Conservation (phyloP, 257 asterid genomes). For the Penstemon eatonii region DNA sequence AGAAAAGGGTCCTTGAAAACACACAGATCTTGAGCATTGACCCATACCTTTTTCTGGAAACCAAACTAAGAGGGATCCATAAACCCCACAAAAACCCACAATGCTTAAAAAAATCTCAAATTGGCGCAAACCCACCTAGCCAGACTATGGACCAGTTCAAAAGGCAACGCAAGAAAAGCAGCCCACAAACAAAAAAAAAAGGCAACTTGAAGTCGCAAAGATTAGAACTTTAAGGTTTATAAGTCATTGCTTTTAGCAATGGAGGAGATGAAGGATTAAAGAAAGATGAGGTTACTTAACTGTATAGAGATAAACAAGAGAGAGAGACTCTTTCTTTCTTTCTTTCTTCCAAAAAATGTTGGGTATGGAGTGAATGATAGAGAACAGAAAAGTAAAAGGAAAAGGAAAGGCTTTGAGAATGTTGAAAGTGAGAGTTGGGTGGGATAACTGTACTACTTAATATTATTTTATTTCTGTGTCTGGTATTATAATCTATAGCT, state of each 20-base stretch:
- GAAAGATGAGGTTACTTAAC: conserved; percentile 33
- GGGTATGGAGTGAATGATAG: conserved; percentile 37
- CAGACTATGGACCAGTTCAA: conserved; percentile 53
- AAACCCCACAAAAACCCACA: conserved; percentile 59
- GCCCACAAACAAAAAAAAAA: conserved; percentile 35
- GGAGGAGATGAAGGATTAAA: conserved; percentile 26
- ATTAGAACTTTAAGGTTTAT: conserved; percentile 55
- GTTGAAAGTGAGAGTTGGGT: conserved; percentile 42
- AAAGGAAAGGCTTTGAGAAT: conserved; percentile 40
- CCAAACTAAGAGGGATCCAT: conserved; percentile 56
- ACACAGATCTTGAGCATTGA: conserved; percentile 72
- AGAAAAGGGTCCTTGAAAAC: conserved; percentile 51
- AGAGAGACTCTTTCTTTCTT: conserved; percentile 2
- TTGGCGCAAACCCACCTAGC: conserved; percentile 41
- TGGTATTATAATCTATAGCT: no score
- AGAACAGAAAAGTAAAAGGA: conserved; percentile 11
- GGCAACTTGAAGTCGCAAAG: conserved; percentile 51
- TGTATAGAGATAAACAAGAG: conserved; percentile 38
- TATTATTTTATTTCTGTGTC: no score
- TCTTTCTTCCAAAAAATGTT: conserved; percentile 22
- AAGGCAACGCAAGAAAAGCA: conserved; percentile 43
- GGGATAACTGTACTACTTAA: not conserved
- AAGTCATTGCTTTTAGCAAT: conserved; percentile 28
- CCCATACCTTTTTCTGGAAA: conserved; percentile 55
- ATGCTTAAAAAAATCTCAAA: conserved; percentile 20